Percentiles rank a stretch among this genome's conserved stretches.
Conservation (phyloP, 495 filamentous ascomycete genomes). For the Stereocaulon alpinum region DNA sequence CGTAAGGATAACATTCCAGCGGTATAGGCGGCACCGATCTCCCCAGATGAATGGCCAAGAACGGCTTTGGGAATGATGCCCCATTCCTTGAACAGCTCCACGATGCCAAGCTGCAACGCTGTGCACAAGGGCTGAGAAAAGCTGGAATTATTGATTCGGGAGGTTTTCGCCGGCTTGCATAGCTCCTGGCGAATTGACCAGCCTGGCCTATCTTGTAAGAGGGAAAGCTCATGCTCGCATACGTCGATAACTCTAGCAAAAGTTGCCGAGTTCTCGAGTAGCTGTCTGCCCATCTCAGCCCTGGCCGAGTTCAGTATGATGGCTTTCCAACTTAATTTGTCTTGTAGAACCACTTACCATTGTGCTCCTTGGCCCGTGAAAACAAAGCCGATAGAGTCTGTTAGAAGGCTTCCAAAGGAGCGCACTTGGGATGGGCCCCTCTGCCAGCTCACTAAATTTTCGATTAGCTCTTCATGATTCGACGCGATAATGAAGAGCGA, state of each 20-base stretch:
- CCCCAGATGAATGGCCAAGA: conserved; percentile 53
- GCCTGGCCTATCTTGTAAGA: not conserved
- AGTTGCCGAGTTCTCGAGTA: conserved; percentile 12
- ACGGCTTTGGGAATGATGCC: conserved; percentile 36
- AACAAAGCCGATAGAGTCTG: conserved; percentile 4
- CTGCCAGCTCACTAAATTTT: not conserved
- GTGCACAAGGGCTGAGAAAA: conserved; percentile 29
- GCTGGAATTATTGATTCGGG: conserved; percentile 22
- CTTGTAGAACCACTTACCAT: conserved; percentile 22
- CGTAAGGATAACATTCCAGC: conserved; percentile 37
- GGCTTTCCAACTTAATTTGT: too few species aligned
- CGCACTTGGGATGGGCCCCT: not conserved
- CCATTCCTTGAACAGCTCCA: conserved; percentile 35
- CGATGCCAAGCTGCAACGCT: conserved; percentile 39
- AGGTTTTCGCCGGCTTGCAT: not conserved
- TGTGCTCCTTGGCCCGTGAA: conserved; percentile 45
- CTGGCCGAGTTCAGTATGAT: too few species aligned
- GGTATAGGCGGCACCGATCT: conserved; percentile 54
- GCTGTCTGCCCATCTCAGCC: conserved; percentile 21
- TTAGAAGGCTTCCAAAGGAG: not conserved
- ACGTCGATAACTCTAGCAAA: not conserved
- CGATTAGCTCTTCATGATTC: not conserved
- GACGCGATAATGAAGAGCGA: conserved; percentile 20
- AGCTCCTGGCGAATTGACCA: conserved; percentile 5
- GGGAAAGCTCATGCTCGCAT: not conserved